A percentile compares a stretch with the other conserved stretches of the same genome.
Evolutionary conservation across 148 eudicot genomes (phyloP).

Genomic region (Amaranthus hypochondriacus): DNA sequence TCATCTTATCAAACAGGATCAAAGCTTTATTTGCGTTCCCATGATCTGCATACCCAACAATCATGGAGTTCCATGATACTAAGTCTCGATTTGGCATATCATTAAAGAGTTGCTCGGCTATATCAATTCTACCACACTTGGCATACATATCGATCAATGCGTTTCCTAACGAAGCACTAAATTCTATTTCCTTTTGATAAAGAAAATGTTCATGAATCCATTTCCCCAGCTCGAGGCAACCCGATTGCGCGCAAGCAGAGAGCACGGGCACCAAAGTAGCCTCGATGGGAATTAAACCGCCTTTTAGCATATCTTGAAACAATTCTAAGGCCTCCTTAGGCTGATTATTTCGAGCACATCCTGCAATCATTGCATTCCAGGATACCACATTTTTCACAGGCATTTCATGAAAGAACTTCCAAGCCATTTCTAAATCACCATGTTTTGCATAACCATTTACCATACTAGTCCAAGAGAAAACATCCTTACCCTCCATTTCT

Average conservation of each 20-base stretch:
- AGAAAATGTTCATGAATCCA: slow-evolving; percentile 43
- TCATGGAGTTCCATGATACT: slow-evolving; percentile 59
- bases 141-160: slow-evolving; percentile 62
- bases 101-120: slow-evolving; percentile 45
- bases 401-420: slow-evolving; percentile 49
- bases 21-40: slow-evolving; percentile 51
- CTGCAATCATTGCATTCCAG: slow-evolving; percentile 73
- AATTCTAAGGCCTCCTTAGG: slow-evolving; percentile 52
- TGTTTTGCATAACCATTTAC: slow-evolving; percentile 51
- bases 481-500: slow-evolving; percentile 47
- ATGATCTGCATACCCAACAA: slow-evolving; percentile 57
- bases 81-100: slow-evolving; percentile 47
- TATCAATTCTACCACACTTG: slow-evolving; percentile 53
- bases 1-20: slow-evolving; percentile 42
- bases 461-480: slow-evolving; percentile 76
- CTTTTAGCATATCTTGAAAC: slow-evolving; percentile 46
- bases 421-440: slow-evolving; percentile 47
- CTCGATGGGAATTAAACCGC: slow-evolving; percentile 44
- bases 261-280: slow-evolving; percentile 55
- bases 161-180: slow-evolving; percentile 40
- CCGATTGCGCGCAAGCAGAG: slow-evolving; percentile 59
- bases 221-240: slow-evolving; percentile 43
- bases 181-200: slow-evolving; percentile 27
- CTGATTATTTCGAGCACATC: slow-evolving; percentile 53
- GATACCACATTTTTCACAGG: slow-evolving; percentile 56